Evolutionary conservation across 768 basidiomycete species (phyloP).

Genomic region (Russula dissimulans): DNA sequence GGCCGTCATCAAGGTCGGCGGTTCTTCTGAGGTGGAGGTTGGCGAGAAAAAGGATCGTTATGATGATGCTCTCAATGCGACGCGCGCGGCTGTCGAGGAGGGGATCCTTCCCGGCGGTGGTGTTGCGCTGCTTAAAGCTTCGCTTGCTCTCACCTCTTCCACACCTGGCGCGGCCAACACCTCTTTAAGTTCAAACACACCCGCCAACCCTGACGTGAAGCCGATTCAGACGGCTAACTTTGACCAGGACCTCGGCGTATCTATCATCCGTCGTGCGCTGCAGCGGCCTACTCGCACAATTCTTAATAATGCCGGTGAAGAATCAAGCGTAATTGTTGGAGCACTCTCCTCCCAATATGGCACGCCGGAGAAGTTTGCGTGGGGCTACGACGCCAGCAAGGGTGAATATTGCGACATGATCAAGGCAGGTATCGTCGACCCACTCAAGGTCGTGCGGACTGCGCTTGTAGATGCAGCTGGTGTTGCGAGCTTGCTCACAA

Average conservation of each 20-base stretch:
- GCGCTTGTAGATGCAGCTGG: constrained; percentile 88
- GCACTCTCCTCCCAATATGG: constrained; percentile 66
- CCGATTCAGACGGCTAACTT: constrained; percentile 82
- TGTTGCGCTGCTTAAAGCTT: constrained; percentile 84
- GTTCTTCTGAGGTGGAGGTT: constrained; percentile 89
- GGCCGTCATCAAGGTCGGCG: constrained; percentile 97
- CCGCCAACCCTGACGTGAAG: constrained; percentile 47
- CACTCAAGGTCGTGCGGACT: constrained; percentile 90
- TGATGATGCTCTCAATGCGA: constrained; percentile 96
- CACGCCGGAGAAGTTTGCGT: constrained; percentile 64
- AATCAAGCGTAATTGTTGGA: constrained; percentile 88
- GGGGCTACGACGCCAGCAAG: constrained; percentile 87
- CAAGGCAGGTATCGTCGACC: constrained; percentile 88
- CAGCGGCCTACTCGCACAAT: constrained; percentile 81
- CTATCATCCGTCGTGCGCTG: constrained; percentile 83
- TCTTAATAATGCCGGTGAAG: constrained; percentile 89
- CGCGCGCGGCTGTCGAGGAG: constrained; percentile 95
- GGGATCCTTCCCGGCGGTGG: constrained; percentile 97
- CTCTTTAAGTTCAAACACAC: constrained; percentile 17
- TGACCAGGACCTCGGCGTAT: constrained; percentile 92
- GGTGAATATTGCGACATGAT: constrained; percentile 96
- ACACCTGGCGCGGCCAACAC: constrained; percentile 22
- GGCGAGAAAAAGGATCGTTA: constrained; percentile 99
- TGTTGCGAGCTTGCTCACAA: constrained; percentile 89
- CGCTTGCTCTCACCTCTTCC: constrained; percentile 51